Base-by-base conservation (phyloP, 163 green algal species). In the Smithsoniella earleae region DNA sequence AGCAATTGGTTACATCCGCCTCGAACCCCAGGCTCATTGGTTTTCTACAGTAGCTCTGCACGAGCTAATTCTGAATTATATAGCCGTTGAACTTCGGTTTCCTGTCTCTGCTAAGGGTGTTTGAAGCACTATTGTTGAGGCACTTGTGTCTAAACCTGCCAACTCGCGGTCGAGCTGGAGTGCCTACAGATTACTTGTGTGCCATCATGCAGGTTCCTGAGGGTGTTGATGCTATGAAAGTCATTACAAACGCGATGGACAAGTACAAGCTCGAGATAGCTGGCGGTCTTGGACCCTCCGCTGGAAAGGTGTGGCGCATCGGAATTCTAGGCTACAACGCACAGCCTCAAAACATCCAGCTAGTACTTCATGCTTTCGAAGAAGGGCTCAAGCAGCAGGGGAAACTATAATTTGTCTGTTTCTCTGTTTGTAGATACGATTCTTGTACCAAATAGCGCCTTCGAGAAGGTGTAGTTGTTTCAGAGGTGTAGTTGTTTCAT, bases 181-280 rank as follows among this genome's bases (percentile, higher is more conserved):
- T n/a, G n/a, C n/a, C n/a, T n/a, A n/a, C n/a, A n/a, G n/a, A n/a
- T n/a, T n/a, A n/a, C n/a, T n/a, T n/a, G n/a, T n/a, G n/a, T n/a
- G n/a, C n/a, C n/a, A n/a, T n/a, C n/a, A n/a, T n/a, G 36, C 77
- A 85, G 80, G 79, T 88, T 2, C 91, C 91, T 18, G 82, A 92
- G 49, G 91, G 90, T 40, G 86, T 97, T 27, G 89, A 95, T 80
- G 88, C 79, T 77, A 81, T 77, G 0, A 85, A 86, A 6, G 52
- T 96, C 34, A 78, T 87, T 43, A 89, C 89, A 77, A 88, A 93
- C 69, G 88, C 91, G 2, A 96, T 97, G 90, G 84, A 93, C 79
- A 93, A 88, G 78, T 96, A 93, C 82, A 86, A 76, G 31, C 74
- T 97, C 43, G 92, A 97, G 83, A 95, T 97, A 79, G 84, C 92